phyloP scores from a whole-genome alignment of 331 rosid species.

The Telfairia occidentalis region DNA sequence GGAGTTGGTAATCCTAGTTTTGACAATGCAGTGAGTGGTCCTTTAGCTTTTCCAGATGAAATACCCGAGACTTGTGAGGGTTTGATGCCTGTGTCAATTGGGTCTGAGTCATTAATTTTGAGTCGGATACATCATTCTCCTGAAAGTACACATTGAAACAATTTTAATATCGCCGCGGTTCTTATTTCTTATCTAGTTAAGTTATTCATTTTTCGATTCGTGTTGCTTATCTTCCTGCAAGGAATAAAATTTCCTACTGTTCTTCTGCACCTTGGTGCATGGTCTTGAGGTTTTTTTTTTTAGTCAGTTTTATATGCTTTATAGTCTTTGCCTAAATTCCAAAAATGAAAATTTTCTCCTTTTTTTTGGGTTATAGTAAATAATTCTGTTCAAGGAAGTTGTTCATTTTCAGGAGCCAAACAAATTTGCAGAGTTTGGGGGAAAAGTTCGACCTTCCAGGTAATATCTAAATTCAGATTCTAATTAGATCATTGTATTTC shows the following conservation, averaged over 20 bases:
- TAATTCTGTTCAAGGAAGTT: neutral
- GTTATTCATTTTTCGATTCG: constrained; percentile 6
- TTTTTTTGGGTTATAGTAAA: neutral
- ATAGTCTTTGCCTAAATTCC: neutral
- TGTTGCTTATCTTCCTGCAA: constrained; percentile 25
- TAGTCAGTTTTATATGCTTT: neutral
- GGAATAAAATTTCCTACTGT: constrained; percentile 14
- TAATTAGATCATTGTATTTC: neutral
- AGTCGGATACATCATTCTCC: constrained; percentile 99
- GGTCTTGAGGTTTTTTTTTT: neutral
- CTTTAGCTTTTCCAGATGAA: constrained; percentile 43
- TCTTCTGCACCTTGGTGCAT: constrained; percentile 26
- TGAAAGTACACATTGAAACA: constrained; percentile 99
- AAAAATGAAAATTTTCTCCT: neutral
- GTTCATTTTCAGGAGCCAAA: neutral
- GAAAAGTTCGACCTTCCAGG: neutral
- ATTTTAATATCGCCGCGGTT: constrained; percentile 44
- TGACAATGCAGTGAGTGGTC: constrained; percentile 41
- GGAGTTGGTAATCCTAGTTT: constrained; percentile 31
- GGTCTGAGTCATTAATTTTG: constrained; percentile 90
- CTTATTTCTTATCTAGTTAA: constrained; percentile 4
- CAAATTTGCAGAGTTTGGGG: neutral
- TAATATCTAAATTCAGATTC: neutral
- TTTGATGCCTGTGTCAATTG: constrained; percentile 77
- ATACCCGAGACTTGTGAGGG: constrained; percentile 70